Conservation (phyloP, 2,329 filamentous ascomycete genomes). For the Pseudogymnoascus sp. region DNA sequence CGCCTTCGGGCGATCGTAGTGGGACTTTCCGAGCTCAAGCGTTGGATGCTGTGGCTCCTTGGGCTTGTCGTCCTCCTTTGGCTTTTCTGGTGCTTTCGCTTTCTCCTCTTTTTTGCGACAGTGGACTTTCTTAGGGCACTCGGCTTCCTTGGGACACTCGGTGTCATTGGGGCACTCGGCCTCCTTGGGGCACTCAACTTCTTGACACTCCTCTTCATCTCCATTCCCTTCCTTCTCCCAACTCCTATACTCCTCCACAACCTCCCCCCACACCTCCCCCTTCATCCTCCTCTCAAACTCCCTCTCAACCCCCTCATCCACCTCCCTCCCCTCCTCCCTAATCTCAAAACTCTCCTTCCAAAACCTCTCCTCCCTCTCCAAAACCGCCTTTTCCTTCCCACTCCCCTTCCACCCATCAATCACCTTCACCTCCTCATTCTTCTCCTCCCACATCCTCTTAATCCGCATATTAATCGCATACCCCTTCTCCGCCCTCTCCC, state of each 20-base stretch:
- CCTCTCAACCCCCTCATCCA: neutral
- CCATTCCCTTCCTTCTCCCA: neutral
- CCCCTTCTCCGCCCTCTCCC: slow-evolving; percentile 39
- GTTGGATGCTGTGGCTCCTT: neutral
- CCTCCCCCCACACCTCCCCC: neutral
- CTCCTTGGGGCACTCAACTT: neutral
- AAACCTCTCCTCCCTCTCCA: neutral
- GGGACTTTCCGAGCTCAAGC: neutral
- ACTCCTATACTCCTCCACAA: neutral
- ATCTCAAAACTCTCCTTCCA: neutral
- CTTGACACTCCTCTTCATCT: neutral
- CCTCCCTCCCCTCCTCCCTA: slow-evolving; percentile 5
- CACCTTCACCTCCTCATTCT: neutral
- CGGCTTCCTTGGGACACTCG: too few relatives aligned
- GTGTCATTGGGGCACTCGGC: too few relatives aligned
- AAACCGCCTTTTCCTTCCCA: neutral
- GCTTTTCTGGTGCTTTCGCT: neutral
- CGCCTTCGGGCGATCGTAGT: neutral
- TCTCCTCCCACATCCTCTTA: neutral
- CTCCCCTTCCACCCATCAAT: neutral
- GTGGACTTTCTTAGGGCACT: too few relatives aligned
- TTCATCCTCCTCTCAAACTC: slow-evolving; percentile 3
- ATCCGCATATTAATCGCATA: neutral
- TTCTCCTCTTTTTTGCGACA: neutral
- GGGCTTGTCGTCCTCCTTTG: neutral